These are phyloP conservation scores for Lasiodiplodia sp. DNA, from an alignment of 2,329 filamentous ascomycete genomes.

Conservation along the genomic window DNA sequence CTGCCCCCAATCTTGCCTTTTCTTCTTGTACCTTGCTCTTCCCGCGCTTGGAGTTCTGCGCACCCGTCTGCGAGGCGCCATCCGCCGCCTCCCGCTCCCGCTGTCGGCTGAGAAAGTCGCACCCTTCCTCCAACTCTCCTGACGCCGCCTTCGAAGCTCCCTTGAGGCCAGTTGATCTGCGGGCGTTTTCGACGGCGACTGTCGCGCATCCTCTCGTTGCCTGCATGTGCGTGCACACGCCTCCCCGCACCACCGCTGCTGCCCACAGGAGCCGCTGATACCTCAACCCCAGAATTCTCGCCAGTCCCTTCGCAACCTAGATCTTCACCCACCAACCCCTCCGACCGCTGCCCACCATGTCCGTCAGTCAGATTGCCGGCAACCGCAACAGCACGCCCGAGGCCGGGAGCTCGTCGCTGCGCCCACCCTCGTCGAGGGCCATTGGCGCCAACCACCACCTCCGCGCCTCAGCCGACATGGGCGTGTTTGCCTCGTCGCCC, in stretches of 20 bases:
- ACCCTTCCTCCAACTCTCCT: constrained; percentile 26
- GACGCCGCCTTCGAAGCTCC: constrained; percentile 30
- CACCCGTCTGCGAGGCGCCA: constrained; percentile 14
- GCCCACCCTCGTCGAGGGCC: constrained; percentile 79
- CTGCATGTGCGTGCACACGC: constrained; percentile 6
- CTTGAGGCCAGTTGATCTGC: constrained; percentile 32
- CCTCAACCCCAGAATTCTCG: constrained; percentile 19
- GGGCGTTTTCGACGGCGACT: constrained; percentile 24
- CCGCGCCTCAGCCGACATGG: constrained; percentile 95
- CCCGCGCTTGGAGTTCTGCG: constrained; percentile 8
- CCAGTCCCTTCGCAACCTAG: constrained; percentile 10
- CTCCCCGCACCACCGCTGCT: constrained; percentile 6
- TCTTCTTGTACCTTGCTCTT: constrained; percentile 30
- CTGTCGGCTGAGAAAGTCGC: constrained; percentile 14
- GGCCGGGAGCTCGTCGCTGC: constrained; percentile 80
- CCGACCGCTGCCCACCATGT: constrained; percentile 47
- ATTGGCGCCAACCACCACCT: constrained; percentile 84
- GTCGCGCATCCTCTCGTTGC: constrained; percentile 20
- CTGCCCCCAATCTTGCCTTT: constrained; percentile 23
- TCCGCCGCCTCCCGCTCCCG: constrained; percentile 26
- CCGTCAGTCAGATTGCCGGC: constrained; percentile 56
- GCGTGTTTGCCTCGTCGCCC: constrained; percentile 72
- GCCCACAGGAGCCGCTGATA: constrained; percentile 6
- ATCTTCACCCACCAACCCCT: not conserved
- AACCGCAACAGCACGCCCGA: constrained; percentile 99